Percentiles rank a stretch among this genome's conserved stretches.
Conservation (phyloP, 345 rosid genomes). For the Citrus australasica region DNA sequence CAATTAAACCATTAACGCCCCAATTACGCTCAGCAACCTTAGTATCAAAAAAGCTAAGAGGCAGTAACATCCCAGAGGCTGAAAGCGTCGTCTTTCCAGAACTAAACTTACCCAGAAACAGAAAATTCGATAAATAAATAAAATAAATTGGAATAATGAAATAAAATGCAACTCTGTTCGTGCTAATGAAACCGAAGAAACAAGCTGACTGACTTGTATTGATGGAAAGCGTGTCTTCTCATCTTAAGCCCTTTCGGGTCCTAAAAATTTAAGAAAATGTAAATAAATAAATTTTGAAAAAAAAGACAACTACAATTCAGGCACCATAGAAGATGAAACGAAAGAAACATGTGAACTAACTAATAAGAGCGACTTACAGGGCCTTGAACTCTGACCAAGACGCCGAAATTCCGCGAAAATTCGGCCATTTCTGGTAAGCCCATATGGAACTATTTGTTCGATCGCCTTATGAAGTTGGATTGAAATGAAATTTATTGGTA, state of each 20-base stretch:
- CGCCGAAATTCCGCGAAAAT: constrained; percentile 54
- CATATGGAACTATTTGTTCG: constrained; percentile 29
- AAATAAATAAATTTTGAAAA: too few species aligned
- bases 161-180: not conserved
- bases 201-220: constrained; percentile 50
- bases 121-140: not conserved
- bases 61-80: constrained; percentile 82
- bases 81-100: constrained; percentile 82
- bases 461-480: not conserved
- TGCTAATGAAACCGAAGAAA: not conserved
- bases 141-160: not conserved
- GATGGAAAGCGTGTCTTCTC: constrained; percentile 91
- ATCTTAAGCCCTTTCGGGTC: constrained; percentile 93
- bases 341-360: not conserved
- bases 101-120: constrained; percentile 31
- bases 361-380: constrained; percentile 49
- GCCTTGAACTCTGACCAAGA: constrained; percentile 79
- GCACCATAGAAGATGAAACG: not conserved
- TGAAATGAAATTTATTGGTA: not conserved
- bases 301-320: not conserved
- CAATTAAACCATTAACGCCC: constrained; percentile 36
- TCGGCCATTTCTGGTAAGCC: constrained; percentile 50
- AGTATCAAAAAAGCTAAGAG: constrained; percentile 37
- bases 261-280: constrained; percentile 19
- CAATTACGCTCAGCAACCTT: constrained; percentile 34